Evolutionary conservation across 257 asterid species (phyloP).

Genomic region (Orobanche coerulescens): DNA sequence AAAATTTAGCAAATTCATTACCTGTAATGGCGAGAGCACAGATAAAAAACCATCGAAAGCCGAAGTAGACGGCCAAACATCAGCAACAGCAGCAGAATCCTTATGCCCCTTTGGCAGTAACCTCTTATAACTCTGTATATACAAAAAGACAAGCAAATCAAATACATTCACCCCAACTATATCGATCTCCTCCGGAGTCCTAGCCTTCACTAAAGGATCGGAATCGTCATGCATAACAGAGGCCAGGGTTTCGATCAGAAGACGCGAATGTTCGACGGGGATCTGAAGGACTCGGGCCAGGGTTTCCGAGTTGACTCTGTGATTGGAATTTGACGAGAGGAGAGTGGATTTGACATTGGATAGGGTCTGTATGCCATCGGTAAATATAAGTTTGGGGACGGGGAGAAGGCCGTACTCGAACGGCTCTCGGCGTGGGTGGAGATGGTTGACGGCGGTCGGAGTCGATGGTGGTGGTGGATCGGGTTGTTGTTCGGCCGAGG

Average conservation of each 20-base stretch:
- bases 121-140: conserved; percentile 77
- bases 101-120: conserved; percentile 85
- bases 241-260: conserved; percentile 66
- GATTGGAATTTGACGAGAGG: conserved; percentile 35
- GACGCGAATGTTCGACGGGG: conserved; percentile 61
- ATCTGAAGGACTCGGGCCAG: conserved; percentile 54
- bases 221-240: conserved; percentile 52
- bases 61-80: conserved; percentile 96
- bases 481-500: conserved; percentile 24
- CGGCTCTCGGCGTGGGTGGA: conserved; percentile 87
- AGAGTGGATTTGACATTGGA: conserved; percentile 55
- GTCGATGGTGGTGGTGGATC: conserved; percentile 28
- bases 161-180: conserved; percentile 57
- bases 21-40: conserved; percentile 88
- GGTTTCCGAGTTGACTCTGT: conserved; percentile 37
- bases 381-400: conserved; percentile 71
- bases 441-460: conserved; percentile 21
- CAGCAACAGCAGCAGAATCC: conserved; percentile 96
- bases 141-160: conserved; percentile 77
- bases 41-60: conserved; percentile 88
- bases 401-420: conserved; percentile 91
- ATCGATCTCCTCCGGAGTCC: conserved; percentile 46
- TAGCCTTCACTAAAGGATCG: conserved; percentile 55
- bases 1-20: conserved; percentile 12
- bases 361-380: conserved; percentile 64